Evolutionary conservation across 2,329 filamentous ascomycete genomes (phyloP).

Genomic region (Trichoderma arundinaceum): DNA sequence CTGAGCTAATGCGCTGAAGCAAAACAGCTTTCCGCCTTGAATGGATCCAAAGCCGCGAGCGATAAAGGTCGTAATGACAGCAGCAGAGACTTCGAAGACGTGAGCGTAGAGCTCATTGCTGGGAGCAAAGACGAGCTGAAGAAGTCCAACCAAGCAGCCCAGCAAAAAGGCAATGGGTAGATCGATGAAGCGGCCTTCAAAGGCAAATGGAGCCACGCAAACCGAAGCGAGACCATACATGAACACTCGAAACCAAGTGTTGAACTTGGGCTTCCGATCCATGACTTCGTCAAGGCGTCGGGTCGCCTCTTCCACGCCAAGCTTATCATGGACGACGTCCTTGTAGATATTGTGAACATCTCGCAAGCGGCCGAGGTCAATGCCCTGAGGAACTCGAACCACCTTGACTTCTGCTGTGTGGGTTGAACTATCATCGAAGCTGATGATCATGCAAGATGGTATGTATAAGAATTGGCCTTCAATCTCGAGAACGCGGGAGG

Average conservation of each 20-base stretch:
- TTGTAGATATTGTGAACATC: constrained; percentile 82
- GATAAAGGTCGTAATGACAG: constrained; percentile 70
- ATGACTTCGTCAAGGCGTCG: constrained; percentile 63
- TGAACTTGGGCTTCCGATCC: constrained; percentile 52
- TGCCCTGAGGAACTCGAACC: constrained; percentile 69
- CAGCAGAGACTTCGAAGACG: constrained; percentile 59
- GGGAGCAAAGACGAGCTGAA: constrained; percentile 77
- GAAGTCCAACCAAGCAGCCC: constrained; percentile 72
- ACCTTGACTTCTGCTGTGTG: constrained; percentile 83
- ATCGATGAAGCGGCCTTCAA: constrained; percentile 77
- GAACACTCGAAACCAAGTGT: constrained; percentile 62
- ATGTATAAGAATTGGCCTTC: constrained; percentile 90
- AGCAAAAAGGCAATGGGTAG: constrained; percentile 77
- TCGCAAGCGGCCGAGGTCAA: constrained; percentile 74
- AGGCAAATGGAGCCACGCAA: constrained; percentile 79
- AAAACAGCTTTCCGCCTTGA: constrained; percentile 62
- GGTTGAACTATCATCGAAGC: constrained; percentile 76
- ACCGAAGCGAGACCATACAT: constrained; percentile 79
- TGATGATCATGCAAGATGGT: constrained; percentile 92
- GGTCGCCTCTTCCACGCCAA: constrained; percentile 73
- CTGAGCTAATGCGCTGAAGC: constrained; percentile 73
- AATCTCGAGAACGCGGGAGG: constrained; percentile 84
- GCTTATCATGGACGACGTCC: constrained; percentile 78
- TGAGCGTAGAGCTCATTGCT: constrained; percentile 72
- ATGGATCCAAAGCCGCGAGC: constrained; percentile 74